Evolutionary conservation across 768 basidiomycete genomes (phyloP).

Genomic region (Rhodotorula paludigena): DNA sequence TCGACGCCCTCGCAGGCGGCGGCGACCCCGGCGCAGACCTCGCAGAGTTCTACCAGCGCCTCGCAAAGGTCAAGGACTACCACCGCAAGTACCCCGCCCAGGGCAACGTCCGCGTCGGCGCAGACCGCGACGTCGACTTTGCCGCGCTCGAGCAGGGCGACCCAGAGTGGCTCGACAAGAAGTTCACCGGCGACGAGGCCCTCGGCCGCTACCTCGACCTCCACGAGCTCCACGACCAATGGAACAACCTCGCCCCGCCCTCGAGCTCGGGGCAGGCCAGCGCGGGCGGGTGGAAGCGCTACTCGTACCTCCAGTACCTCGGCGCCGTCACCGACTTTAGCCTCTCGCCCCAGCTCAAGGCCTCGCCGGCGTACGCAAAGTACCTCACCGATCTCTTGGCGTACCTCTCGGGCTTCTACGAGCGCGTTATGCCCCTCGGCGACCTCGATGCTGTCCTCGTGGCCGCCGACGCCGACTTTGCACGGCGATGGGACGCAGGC

Average conservation of each 20-base stretch:
- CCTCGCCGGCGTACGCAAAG: constrained; percentile 76
- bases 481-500: constrained; percentile 69
- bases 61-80: constrained; percentile 94
- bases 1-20: constrained; percentile 40
- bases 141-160: constrained; percentile 45
- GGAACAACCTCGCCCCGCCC: constrained; percentile 81
- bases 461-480: constrained; percentile 66
- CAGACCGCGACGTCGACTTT: constrained; percentile 56
- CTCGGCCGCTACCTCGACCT: constrained; percentile 94
- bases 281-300: constrained; percentile 54
- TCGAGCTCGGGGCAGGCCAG: constrained; percentile 45
- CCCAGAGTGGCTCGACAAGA: constrained; percentile 45
- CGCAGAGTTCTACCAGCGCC: constrained; percentile 89
- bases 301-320: constrained; percentile 89
- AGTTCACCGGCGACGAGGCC: constrained; percentile 94
- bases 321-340: constrained; percentile 53
- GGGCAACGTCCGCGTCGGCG: constrained; percentile 45
- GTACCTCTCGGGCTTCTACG: constrained; percentile 80
- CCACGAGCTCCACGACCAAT: constrained; percentile 78
- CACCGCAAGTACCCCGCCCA: constrained; percentile 92
- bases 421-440: constrained; percentile 73
- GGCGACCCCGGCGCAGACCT: constrained; percentile 54
- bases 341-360: constrained; percentile 47
- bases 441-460: constrained; percentile 67
- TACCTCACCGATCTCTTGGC: constrained; percentile 77